Conservation (phyloP, 805 yeast species). For the Kodamaea kaohsiungensis region DNA sequence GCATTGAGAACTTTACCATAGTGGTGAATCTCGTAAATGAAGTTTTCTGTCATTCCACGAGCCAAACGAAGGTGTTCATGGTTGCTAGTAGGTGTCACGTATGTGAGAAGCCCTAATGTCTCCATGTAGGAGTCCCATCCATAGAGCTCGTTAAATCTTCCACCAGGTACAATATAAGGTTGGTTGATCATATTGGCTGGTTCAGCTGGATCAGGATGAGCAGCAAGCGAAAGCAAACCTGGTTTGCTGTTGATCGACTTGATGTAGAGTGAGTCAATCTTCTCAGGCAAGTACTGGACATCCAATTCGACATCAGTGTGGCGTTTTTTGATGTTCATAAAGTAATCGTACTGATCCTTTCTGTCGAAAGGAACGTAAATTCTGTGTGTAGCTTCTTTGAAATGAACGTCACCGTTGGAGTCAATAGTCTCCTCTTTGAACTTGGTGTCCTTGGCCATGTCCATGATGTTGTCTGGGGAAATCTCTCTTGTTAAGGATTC, state of each 20-base stretch:
- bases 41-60: constrained; percentile 88
- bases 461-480: constrained; percentile 59
- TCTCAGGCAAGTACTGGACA: constrained; percentile 74
- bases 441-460: constrained; percentile 78
- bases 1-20: constrained; percentile 95
- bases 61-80: constrained; percentile 64
- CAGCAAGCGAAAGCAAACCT: constrained; percentile 81
- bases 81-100: constrained; percentile 28
- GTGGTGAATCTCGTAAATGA: constrained; percentile 83
- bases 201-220: constrained; percentile 57
- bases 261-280: constrained; percentile 75
- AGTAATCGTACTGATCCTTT: constrained; percentile 73
- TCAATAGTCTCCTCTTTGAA: constrained; percentile 51
- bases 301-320: constrained; percentile 62
- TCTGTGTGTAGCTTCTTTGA: constrained; percentile 63
- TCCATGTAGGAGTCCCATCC: constrained; percentile 99
- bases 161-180: constrained; percentile 96
- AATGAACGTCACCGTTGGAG: constrained; percentile 28
- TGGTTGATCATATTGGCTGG: constrained; percentile 57
- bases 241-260: constrained; percentile 78
- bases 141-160: constrained; percentile 92
- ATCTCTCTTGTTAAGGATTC: constrained; percentile 69
- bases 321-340: constrained; percentile 48
- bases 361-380: constrained; percentile 74
- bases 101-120: constrained; percentile 74